Evolutionary conservation across 345 rosid genomes (phyloP).

Genomic region (Dipteronia dyeriana): DNA sequence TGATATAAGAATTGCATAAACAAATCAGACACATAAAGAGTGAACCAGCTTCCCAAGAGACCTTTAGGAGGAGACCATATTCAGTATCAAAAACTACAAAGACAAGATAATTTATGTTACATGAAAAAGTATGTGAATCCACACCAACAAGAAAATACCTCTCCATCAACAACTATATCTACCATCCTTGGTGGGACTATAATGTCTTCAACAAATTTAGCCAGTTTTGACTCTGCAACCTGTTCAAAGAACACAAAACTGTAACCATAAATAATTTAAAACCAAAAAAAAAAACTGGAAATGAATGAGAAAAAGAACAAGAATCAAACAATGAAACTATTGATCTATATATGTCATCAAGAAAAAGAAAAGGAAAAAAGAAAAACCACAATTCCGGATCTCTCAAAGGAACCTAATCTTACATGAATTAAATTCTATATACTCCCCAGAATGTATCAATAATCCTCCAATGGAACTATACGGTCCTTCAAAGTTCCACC

Average conservation of each 20-base stretch:
- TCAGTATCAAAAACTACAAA: slow-evolving; percentile 13
- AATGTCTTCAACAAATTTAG: slow-evolving; percentile 95
- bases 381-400: neutral
- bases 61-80: neutral
- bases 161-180: slow-evolving; percentile 95
- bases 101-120: neutral
- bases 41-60: neutral
- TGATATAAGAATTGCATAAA: neutral
- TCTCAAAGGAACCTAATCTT: neutral
- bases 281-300: slow-evolving; percentile 5
- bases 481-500: neutral
- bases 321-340: neutral
- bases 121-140: slow-evolving; percentile 5
- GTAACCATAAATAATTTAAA: slow-evolving; percentile 16
- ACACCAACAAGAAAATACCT: slow-evolving; percentile 57
- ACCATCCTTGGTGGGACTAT: slow-evolving; percentile 97
- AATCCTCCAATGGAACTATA: neutral
- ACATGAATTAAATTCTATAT: neutral
- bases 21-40: neutral
- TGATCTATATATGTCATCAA: neutral
- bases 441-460: neutral
- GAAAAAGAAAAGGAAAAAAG: neutral
- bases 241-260: slow-evolving; percentile 31
- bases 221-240: slow-evolving; percentile 97
- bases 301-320: slow-evolving; percentile 1